phyloP scores from a whole-genome alignment of 768 basidiomycete genomes.

The Panaeolus papilionaceus region DNA sequence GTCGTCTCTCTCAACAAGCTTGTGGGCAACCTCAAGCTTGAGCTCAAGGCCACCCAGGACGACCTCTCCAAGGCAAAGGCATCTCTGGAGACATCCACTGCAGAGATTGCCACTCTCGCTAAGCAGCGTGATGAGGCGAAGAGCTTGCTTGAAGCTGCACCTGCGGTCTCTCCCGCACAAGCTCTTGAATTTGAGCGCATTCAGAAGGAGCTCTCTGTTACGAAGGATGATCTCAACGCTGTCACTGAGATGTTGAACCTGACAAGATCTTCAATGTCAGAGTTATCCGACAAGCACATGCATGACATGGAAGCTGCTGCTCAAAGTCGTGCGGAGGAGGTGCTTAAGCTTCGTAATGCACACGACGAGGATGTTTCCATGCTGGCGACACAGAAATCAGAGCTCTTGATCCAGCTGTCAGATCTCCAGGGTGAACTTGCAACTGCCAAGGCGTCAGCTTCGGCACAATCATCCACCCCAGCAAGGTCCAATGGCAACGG shows the following conservation, averaged over 20 bases:
- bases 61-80: constrained; percentile 81
- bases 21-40: constrained; percentile 64
- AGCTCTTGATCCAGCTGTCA: constrained; percentile 64
- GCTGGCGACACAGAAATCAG: constrained; percentile 65
- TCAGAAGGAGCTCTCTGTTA: constrained; percentile 59
- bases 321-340: constrained; percentile 71
- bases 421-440: constrained; percentile 83
- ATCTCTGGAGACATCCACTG: constrained; percentile 53
- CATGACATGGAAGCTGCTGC: constrained; percentile 82
- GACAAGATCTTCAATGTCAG: constrained; percentile 73
- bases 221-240: constrained; percentile 74
- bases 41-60: constrained; percentile 85
- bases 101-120: constrained; percentile 62
- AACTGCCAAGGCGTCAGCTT: constrained; percentile 62
- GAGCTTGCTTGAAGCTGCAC: constrained; percentile 45
- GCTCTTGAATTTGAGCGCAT: constrained; percentile 61
- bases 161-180: constrained; percentile 51
- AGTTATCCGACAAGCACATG: constrained; percentile 72
- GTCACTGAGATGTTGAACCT: constrained; percentile 69
- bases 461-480: constrained; percentile 53
- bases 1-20: constrained; percentile 65
- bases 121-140: constrained; percentile 71
- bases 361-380: constrained; percentile 67
- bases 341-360: constrained; percentile 60
- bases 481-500: constrained; percentile 64